phyloP scores from a whole-genome alignment of 768 basidiomycete genomes.

The Aureoboletus auriporus region DNA sequence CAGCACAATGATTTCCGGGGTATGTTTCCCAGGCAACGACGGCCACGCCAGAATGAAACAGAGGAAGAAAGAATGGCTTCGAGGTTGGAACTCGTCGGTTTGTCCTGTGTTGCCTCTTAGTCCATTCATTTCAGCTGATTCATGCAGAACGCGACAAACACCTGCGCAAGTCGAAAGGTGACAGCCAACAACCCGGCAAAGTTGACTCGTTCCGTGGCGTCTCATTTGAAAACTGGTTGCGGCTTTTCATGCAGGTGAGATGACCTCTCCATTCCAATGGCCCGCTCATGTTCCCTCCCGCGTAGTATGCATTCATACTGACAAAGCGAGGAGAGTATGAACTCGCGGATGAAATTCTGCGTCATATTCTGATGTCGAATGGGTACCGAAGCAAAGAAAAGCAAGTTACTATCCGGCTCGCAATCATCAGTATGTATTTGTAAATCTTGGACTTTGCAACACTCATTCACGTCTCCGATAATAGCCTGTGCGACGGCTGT shows the following conservation, averaged over 20 bases:
- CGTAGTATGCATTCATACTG: slow-evolving; percentile 71
- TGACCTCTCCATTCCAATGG: not conserved
- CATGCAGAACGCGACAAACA: slow-evolving; percentile 55
- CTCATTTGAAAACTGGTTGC: slow-evolving; percentile 80
- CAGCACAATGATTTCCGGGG: slow-evolving; percentile 59
- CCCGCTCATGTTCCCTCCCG: slow-evolving; percentile 5
- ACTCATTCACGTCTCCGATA: not conserved
- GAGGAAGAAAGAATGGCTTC: slow-evolving; percentile 73
- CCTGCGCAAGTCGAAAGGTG: slow-evolving; percentile 44
- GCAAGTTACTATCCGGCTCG: slow-evolving; percentile 71
- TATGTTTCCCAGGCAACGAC: slow-evolving; percentile 56
- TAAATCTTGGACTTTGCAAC: not conserved
- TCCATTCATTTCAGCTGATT: not conserved
- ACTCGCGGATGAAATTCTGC: slow-evolving; percentile 68
- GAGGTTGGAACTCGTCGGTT: slow-evolving; percentile 71
- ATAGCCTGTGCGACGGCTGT: slow-evolving; percentile 71
- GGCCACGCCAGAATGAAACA: slow-evolving; percentile 44
- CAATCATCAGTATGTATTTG: slow-evolving; percentile 58
- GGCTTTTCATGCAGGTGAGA: slow-evolving; percentile 76
- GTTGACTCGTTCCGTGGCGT: slow-evolving; percentile 78
- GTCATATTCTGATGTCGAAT: slow-evolving; percentile 71
- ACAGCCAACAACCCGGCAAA: slow-evolving; percentile 36
- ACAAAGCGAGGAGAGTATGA: slow-evolving; percentile 61
- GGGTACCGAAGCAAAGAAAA: slow-evolving; percentile 59
- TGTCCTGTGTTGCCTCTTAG: slow-evolving; percentile 12